A percentile compares a stretch with the other conserved stretches of the same genome.
phyloP scores from a whole-genome alignment of 139 green algal genomes.

The Choricystis sp. region DNA sequence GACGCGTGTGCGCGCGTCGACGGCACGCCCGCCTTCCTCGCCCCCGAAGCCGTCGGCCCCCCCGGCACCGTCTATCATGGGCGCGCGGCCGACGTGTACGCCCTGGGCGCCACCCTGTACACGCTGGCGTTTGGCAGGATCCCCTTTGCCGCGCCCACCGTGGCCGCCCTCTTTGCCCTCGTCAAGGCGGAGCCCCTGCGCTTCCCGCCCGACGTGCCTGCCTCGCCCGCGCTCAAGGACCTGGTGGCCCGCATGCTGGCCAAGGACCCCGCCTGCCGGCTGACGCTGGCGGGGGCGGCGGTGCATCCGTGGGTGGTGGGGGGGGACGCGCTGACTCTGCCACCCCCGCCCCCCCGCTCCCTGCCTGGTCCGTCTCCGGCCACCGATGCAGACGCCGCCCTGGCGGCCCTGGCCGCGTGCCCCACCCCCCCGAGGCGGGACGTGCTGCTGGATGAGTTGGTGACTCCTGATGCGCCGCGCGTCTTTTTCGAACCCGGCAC shows the following conservation, averaged over 20 bases:
- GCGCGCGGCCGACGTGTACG: conserved; percentile 60
- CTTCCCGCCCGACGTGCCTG: conserved; percentile 34
- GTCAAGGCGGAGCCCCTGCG: conserved; percentile 52
- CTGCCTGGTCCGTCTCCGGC: too few species aligned
- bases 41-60: conserved; percentile 46
- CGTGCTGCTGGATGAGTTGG: too few species aligned
- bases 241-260: conserved; percentile 49
- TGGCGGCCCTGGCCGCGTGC: background rate
- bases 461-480: too few species aligned
- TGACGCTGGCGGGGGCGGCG: background rate
- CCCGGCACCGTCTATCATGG: conserved; percentile 32
- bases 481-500: too few species aligned
- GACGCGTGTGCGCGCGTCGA: conserved; percentile 41
- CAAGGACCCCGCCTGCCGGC: conserved; percentile 25
- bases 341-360: background rate
- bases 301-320: background rate
- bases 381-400: background rate
- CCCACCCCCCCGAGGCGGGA: too few species aligned
- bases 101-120: conserved; percentile 65
- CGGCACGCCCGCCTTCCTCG: conserved; percentile 53
- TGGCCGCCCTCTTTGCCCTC: conserved; percentile 44
- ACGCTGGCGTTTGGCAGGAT: conserved; percentile 60
- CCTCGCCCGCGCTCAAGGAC: conserved; percentile 33
- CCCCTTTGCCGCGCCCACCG: conserved; percentile 42
- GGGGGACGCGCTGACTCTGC: background rate